These are phyloP conservation scores for Platanthera zijinensis DNA, from an alignment of 106 monocot genomes.

Conservation along the genomic window DNA sequence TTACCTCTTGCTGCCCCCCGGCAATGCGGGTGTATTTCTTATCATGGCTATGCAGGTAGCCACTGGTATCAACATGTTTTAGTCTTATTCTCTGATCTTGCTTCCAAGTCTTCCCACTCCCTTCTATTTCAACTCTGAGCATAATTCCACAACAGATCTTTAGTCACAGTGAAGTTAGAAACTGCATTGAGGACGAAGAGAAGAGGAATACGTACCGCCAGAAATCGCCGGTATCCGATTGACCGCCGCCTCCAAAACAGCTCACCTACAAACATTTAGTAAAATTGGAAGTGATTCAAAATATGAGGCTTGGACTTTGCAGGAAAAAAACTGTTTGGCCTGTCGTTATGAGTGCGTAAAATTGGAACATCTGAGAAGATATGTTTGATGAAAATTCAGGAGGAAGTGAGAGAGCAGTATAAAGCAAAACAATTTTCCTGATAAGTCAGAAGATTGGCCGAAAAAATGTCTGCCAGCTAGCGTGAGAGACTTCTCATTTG, in stretches of 20 bases:
- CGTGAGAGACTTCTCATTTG: no score
- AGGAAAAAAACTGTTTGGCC: background rate
- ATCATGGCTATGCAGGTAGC: conserved; percentile 81
- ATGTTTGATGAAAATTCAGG: background rate
- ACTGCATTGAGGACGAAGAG: background rate
- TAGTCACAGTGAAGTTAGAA: background rate
- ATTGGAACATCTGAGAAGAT: background rate
- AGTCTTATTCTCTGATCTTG: conserved; percentile 77
- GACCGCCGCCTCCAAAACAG: conserved; percentile 56
- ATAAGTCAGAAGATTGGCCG: no score
- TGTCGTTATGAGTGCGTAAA: background rate
- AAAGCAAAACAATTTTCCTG: background rate
- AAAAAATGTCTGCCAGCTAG: no score
- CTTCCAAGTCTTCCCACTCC: conserved; percentile 68
- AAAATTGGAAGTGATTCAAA: background rate
- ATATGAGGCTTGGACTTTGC: background rate
- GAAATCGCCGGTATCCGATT: conserved; percentile 78
- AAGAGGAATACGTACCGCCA: conserved; percentile 47
- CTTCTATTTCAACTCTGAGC: conserved; percentile 71
- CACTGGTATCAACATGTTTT: conserved; percentile 65
- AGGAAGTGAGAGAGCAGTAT: background rate
- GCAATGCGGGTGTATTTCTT: conserved; percentile 84
- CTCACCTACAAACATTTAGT: conserved; percentile 38
- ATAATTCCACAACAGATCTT: background rate
- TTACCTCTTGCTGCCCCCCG: conserved; percentile 94